phyloP scores from a whole-genome alignment of 2,329 filamentous ascomycete genomes.

The Lizonia empirigonia region DNA sequence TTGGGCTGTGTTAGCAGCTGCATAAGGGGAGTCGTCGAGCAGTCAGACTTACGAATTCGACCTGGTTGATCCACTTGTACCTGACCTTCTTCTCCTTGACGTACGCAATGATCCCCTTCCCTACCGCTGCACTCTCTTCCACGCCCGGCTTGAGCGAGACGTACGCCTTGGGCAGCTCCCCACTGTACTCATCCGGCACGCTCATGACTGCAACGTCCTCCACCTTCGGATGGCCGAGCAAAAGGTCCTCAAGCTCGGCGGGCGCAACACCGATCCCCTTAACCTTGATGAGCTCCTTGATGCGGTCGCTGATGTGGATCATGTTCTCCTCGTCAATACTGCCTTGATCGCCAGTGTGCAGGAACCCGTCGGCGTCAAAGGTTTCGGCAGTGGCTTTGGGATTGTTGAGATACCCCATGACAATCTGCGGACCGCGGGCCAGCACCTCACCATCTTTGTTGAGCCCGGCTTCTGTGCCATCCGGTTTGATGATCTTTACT shows the following conservation, averaged over 20 bases:
- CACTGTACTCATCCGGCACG: constrained; percentile 59
- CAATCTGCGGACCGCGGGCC: constrained; percentile 55
- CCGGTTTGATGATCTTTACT: constrained; percentile 63
- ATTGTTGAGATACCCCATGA: constrained; percentile 58
- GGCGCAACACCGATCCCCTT: constrained; percentile 68
- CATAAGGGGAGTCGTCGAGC: too few relatives aligned
- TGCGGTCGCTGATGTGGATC: constrained; percentile 64
- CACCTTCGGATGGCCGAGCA: constrained; percentile 63
- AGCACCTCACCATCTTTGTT: constrained; percentile 60
- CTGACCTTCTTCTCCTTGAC: constrained; percentile 53
- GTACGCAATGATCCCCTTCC: constrained; percentile 51
- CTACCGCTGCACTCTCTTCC: constrained; percentile 38
- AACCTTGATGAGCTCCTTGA: constrained; percentile 73
- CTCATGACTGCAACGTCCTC: constrained; percentile 64
- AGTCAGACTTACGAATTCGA: constrained; percentile 46
- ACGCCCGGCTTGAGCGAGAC: constrained; percentile 49
- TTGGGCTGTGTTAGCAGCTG: background rate
- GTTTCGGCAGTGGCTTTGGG: constrained; percentile 52
- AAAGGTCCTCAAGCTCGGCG: constrained; percentile 66
- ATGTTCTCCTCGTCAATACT: constrained; percentile 61
- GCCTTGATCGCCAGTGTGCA: constrained; percentile 66
- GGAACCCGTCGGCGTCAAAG: constrained; percentile 56
- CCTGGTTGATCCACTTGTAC: constrained; percentile 55
- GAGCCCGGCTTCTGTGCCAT: constrained; percentile 59
- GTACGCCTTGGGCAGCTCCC: constrained; percentile 54